Evolutionary conservation across 1,284 basidiomycete genomes (phyloP).

Genomic region (Trichosporon ovoides): DNA sequence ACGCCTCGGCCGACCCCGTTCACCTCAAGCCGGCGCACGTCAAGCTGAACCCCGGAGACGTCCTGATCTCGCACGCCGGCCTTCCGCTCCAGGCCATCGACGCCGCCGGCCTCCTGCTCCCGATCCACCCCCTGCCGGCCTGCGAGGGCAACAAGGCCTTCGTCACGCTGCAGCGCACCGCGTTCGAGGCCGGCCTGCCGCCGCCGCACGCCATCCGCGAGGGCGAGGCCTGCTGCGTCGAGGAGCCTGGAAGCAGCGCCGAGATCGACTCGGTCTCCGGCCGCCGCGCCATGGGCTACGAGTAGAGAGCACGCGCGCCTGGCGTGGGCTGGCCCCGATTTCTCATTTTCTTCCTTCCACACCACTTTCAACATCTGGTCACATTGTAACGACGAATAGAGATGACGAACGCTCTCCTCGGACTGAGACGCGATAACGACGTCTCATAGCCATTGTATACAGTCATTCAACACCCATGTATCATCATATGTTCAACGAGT

Average conservation of each 20-base stretch:
- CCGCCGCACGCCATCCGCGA: slow-evolving; percentile 24
- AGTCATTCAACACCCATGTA: not conserved
- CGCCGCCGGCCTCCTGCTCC: slow-evolving; percentile 27
- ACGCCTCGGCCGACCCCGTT: slow-evolving; percentile 27
- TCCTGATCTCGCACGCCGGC: slow-evolving; percentile 35
- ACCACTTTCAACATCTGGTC: not conserved
- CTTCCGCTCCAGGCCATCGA: slow-evolving; percentile 20
- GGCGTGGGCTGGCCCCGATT: too few relatives aligned
- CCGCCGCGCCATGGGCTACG: slow-evolving; percentile 38
- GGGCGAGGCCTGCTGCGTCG: slow-evolving; percentile 25
- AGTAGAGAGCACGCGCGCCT: too few relatives aligned
- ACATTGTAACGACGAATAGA: slow-evolving; percentile 1
- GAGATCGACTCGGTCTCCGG: slow-evolving; percentile 28
- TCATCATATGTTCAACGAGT: not conserved
- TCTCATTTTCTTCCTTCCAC: not conserved
- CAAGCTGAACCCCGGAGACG: slow-evolving; percentile 35
- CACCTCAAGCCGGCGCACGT: slow-evolving; percentile 23
- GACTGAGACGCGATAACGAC: not conserved
- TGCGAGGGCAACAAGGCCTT: slow-evolving; percentile 24
- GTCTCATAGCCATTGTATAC: slow-evolving; percentile 2
- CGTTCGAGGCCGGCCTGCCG: slow-evolving; percentile 39
- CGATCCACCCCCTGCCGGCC: slow-evolving; percentile 28
- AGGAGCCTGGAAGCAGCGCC: slow-evolving; percentile 22
- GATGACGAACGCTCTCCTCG: not conserved
- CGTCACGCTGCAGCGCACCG: slow-evolving; percentile 26